Evolutionary conservation across 345 rosid species (phyloP), one percentile per base, ranked within the genome.

Genomic region (Hypericum perforatum): DNA sequence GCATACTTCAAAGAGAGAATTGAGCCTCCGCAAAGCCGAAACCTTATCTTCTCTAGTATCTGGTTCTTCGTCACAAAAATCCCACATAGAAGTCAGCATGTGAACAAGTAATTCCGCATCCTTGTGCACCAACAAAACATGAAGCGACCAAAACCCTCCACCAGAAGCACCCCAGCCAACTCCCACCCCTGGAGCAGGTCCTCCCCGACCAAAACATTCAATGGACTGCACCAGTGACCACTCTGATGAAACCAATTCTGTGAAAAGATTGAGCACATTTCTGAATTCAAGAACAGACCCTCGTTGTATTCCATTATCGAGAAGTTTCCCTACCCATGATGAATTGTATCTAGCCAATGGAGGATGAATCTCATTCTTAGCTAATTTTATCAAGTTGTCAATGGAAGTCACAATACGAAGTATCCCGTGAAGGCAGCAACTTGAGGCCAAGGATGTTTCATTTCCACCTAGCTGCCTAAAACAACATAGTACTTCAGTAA

Each of bases 81-180:
- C 44, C 40, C 61, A 80, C 56, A 82, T 57, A 56, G 74, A 69
- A 36, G 72, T 76, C 47, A 85, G 79, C 75, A 82, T 70, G 59
- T 65, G 62, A 60, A 73, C 67, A 39, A 81, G 63, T 53, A 91
- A 69, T 40, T 50, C 38, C 6, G 85, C 79, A 57, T 87, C 98
- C 52, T 70, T 78, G 72, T 91, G 95, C 41, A 80, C 80, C 70
- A 81, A 70, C 54, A 87, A 65, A 74, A 74, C 65, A 69, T 62
- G 60, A 39, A 52, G 42, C 39, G 98, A 86, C 96, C 95, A 91
- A 71, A 80, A 79, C 58, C 96, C 98, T 62, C 98, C 96, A 53
- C 78, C 81, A 52, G 80, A 69, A 64, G 85, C 84, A 72, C 98
- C 98, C 96, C 96, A 91, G 53, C 98, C 96, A 49, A 81, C 55